A percentile compares a stretch with the other conserved stretches of the same genome.
These are phyloP conservation scores for Cyclocybe aegerita DNA, from an alignment of 768 basidiomycete genomes.

Conservation along the genomic window DNA sequence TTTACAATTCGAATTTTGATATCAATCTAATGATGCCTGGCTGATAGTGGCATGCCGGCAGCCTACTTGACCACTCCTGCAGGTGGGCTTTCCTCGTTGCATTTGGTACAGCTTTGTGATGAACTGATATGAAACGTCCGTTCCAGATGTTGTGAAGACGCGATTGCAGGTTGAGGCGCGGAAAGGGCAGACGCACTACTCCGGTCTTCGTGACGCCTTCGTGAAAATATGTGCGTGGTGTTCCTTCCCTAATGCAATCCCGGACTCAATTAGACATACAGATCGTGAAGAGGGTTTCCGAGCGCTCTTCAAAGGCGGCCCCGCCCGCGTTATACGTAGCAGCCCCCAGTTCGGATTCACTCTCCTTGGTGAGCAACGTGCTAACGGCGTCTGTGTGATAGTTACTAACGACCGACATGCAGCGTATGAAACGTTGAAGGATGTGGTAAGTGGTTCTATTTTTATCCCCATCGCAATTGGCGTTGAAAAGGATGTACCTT, in stretches of 20 bases:
- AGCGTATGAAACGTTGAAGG: constrained; percentile 50
- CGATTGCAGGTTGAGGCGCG: constrained; percentile 91
- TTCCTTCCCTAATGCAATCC: constrained; percentile 2
- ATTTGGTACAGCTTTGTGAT: constrained; percentile 8
- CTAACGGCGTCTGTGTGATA: constrained; percentile 3
- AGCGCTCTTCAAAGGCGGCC: constrained; percentile 91
- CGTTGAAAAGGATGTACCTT: constrained; percentile 6
- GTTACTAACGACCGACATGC: constrained; percentile 12
- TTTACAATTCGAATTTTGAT: constrained; percentile 13
- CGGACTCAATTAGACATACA: constrained; percentile 29
- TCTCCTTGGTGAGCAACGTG: constrained; percentile 51
- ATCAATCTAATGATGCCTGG: constrained; percentile 25
- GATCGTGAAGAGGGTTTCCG: constrained; percentile 87
- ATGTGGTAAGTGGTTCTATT: constrained; percentile 33
- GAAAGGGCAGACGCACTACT: constrained; percentile 89
- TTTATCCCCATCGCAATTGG: constrained; percentile 17
- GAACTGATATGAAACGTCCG: background rate
- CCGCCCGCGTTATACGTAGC: constrained; percentile 83
- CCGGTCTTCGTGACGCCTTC: constrained; percentile 87
- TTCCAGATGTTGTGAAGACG: constrained; percentile 95
- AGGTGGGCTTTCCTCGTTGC: constrained; percentile 43
- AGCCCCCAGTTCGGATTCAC: constrained; percentile 96
- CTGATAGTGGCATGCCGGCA: constrained; percentile 91
- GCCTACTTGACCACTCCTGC: constrained; percentile 92
- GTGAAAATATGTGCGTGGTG: constrained; percentile 76